phyloP scores from a whole-genome alignment of 2,329 filamentous ascomycete genomes.

The Paecilomyces niveus region DNA sequence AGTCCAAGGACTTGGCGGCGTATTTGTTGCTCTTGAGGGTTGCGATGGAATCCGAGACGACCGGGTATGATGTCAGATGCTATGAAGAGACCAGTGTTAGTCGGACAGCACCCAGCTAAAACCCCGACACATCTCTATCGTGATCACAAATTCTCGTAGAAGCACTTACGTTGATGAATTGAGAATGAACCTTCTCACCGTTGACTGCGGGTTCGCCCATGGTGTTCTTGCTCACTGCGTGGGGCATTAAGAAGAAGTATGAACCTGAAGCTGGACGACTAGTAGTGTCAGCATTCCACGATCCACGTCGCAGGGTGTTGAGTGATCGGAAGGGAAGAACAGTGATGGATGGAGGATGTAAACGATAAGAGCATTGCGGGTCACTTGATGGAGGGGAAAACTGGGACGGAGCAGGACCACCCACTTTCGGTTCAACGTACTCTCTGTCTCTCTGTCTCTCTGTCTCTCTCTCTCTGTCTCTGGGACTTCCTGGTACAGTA shows the following conservation, averaged over 20 bases:
- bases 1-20: conserved; percentile 4
- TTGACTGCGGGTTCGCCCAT: conserved; percentile 45
- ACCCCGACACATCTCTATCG: not conserved
- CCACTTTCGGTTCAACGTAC: too few species aligned
- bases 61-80: conserved; percentile 79
- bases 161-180: conserved; percentile 36
- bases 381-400: too few species aligned
- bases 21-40: conserved; percentile 63
- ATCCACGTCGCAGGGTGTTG: not conserved
- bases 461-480: too few species aligned
- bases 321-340: not conserved
- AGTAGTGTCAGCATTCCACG: not conserved
- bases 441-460: too few species aligned
- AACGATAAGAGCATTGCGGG: not conserved
- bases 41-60: conserved; percentile 70
- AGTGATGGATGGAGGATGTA: not conserved
- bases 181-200: conserved; percentile 43
- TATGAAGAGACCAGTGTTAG: conserved; percentile 34
- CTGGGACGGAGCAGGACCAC: too few species aligned
- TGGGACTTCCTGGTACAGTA: not conserved
- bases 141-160: not conserved
- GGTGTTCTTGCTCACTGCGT: conserved; percentile 38
- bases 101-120: conserved; percentile 13
- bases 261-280: not conserved
- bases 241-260: conserved; percentile 34